Percentiles rank a stretch among this genome's conserved stretches.
These are phyloP conservation scores for Hura crepitans DNA, from an alignment of 441 rosid species.

Conservation along the genomic window DNA sequence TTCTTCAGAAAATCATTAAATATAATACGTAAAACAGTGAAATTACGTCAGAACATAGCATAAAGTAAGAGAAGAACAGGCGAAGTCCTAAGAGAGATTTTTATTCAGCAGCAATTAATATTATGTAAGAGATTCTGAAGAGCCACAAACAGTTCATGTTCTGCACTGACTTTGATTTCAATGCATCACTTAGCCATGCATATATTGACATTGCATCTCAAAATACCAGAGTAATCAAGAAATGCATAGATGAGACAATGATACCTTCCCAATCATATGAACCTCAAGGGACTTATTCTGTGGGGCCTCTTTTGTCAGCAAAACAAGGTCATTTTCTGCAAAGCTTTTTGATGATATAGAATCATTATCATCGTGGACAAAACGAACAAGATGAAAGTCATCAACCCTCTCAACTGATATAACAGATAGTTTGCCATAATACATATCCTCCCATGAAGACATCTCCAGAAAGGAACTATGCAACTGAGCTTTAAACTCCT, in stretches of 20 bases:
- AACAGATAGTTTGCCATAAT: constrained; percentile 74
- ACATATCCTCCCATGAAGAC: constrained; percentile 83
- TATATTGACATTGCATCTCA: background rate
- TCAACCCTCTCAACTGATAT: constrained; percentile 95
- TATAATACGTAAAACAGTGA: background rate
- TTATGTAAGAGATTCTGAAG: background rate
- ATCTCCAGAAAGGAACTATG: constrained; percentile 72
- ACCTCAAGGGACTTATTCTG: constrained; percentile 47
- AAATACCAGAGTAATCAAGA: background rate
- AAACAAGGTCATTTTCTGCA: constrained; percentile 85
- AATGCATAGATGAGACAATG: background rate
- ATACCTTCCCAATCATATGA: constrained; percentile 95
- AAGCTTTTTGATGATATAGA: constrained; percentile 60
- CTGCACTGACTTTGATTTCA: background rate
- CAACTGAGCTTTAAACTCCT: constrained; percentile 98
- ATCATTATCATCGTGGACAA: constrained; percentile 73
- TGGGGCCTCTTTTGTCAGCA: constrained; percentile 81
- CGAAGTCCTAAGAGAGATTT: background rate
- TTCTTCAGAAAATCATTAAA: constrained; percentile 16
- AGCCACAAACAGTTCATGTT: background rate
- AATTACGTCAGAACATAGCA: constrained; percentile 6
- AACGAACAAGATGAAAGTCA: constrained; percentile 92
- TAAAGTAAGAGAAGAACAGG: background rate
- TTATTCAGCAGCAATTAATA: background rate
- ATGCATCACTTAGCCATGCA: background rate